Evolutionary conservation across 176 grass and related monocot species (phyloP), one percentile per base, ranked within the genome.

Genomic region (Avena eriantha): DNA sequence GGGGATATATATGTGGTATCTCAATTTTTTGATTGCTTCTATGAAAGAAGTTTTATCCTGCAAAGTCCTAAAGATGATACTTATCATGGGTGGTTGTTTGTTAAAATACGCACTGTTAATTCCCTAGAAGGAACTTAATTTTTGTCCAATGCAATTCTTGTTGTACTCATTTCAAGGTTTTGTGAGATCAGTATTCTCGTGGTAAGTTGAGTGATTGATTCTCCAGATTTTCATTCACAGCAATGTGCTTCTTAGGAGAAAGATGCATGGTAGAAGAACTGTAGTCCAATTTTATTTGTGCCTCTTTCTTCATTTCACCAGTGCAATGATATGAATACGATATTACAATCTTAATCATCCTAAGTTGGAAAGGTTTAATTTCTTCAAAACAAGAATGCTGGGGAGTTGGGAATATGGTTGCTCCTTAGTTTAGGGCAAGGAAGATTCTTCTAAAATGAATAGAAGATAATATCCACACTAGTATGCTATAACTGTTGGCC

Each of bases 381-480:
- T 16, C 13, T 41, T 70, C 0, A 9, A 70, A 17, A 18, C 15
- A 3, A 69, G 31, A 19, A 57, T 19, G 31, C 7, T 29, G 29
- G 29, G 29, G 1, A 29, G 29, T 69, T 31, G 18, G 65, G 65
- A 36, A 10, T 69, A 4, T 69, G 3, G 65, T 10, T 14, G 31
- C 65, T 69, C 33, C 33, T 69, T 36, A 10, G 7, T 69, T 36
- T 4, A 69, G 17, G 16, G 13, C 8, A 69, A 23, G 2, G 14
- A 70, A 71, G 29, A 22, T 7, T 51, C 11, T 78, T 78, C 41
- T 72, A 57, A 63, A 78, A 83, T 78, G 50, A 78, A 55, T 49
- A 72, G 54, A 71, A 22, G 1, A 46, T 69, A 41, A 78, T 58
- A 59, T 36, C 29, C 34, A 48, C n/a, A 17, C n/a, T 82, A 33